A percentile compares a stretch with the other conserved stretches of the same genome.
These are phyloP conservation scores for Populus nigra DNA, from an alignment of 345 rosid species.

Conservation along the genomic window DNA sequence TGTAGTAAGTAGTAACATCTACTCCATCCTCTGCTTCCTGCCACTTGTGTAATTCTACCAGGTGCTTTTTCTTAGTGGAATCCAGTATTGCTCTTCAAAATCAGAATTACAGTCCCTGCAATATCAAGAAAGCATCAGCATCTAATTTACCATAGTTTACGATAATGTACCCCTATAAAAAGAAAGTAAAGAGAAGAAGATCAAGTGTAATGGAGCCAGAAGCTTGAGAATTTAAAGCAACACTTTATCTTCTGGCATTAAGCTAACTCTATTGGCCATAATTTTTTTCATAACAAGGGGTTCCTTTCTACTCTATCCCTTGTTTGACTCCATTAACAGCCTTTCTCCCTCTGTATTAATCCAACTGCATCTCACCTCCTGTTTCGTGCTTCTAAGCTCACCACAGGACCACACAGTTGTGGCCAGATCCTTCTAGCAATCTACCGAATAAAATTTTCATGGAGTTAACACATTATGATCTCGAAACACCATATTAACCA, in stretches of 20 bases:
- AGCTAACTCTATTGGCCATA: neutral
- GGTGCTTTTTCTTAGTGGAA: conserved; percentile 9
- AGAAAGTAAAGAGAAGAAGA: neutral
- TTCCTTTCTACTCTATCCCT: neutral
- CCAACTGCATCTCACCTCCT: neutral
- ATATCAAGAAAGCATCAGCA: conserved; percentile 10
- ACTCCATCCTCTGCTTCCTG: conserved; percentile 22
- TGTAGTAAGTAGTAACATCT: conserved; percentile 13
- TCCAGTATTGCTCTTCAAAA: conserved; percentile 5
- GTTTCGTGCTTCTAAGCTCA: neutral
- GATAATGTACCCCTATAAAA: neutral
- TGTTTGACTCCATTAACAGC: neutral
- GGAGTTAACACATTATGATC: neutral
- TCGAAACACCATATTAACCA: neutral
- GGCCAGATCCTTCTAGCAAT: conserved; percentile 2
- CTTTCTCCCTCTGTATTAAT: neutral
- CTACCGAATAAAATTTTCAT: neutral
- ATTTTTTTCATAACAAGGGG: neutral
- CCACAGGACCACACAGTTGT: neutral
- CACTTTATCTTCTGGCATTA: neutral
- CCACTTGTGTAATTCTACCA: conserved; percentile 9
- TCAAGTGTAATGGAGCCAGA: neutral
- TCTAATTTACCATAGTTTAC: neutral
- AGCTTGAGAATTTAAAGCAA: neutral
- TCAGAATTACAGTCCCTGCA: conserved; percentile 21